Conservation (phyloP, 345 rosid species). For the Heritiera littoralis region DNA sequence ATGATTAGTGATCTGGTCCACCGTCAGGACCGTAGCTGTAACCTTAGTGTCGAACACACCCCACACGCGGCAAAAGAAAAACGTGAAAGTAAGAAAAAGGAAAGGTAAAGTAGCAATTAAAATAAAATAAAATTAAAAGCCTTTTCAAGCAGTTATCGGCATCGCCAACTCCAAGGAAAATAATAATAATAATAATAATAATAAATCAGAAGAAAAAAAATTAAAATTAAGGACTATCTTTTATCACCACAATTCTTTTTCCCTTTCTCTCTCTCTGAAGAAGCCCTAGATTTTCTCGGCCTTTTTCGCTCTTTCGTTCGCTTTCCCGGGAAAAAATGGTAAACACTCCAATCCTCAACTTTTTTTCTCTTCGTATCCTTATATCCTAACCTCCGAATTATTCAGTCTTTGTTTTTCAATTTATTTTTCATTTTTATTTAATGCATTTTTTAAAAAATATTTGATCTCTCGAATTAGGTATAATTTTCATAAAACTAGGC, state of each 20-base stretch:
- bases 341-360: not conserved
- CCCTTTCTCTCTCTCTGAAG: slow-evolving; percentile 2
- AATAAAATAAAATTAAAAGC: too few relatives aligned
- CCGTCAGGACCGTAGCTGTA: slow-evolving; percentile 12
- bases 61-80: slow-evolving; percentile 3
- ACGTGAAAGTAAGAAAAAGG: not conserved
- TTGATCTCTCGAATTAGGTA: not conserved
- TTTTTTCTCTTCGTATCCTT: not conserved
- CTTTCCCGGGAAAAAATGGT: slow-evolving; percentile 38
- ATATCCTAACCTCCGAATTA: not conserved
- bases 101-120: not conserved
- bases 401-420: not conserved
- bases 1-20: not conserved
- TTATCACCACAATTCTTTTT: slow-evolving; percentile 2
- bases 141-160: not conserved
- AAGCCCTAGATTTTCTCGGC: slow-evolving; percentile 45
- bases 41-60: not conserved
- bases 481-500: not conserved
- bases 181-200: not conserved
- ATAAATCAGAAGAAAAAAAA: not conserved
- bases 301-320: slow-evolving; percentile 11
- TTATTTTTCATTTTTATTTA: not conserved
- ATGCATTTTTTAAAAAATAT: not conserved
- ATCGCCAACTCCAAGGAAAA: not conserved
- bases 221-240: not conserved